Percentiles rank a stretch among this genome's conserved stretches.
phyloP scores from a whole-genome alignment of 1,284 basidiomycete genomes.

The Trametes versicolor region DNA sequence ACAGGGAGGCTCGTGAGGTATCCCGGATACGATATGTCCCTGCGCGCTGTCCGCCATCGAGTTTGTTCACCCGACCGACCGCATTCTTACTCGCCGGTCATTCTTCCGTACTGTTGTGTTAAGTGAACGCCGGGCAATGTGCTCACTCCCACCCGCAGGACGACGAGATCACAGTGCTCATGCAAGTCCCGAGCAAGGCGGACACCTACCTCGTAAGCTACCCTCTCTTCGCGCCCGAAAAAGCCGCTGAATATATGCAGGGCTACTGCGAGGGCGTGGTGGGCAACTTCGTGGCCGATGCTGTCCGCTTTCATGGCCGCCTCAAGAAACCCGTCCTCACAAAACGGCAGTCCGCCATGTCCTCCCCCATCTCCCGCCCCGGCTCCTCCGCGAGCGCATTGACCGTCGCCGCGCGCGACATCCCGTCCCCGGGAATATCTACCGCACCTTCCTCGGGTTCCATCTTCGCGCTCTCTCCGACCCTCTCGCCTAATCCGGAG shows the following conservation, averaged over 20 bases:
- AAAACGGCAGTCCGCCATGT: slow-evolving; percentile 58
- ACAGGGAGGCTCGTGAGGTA: too few relatives aligned
- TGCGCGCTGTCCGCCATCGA: too few relatives aligned
- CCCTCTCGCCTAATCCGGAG: slow-evolving; percentile 16
- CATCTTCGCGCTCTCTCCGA: slow-evolving; percentile 16
- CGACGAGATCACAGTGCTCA: slow-evolving; percentile 84
- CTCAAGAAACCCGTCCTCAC: slow-evolving; percentile 85
- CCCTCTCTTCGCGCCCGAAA: slow-evolving; percentile 7
- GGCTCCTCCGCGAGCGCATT: slow-evolving; percentile 39
- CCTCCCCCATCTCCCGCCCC: slow-evolving; percentile 40
- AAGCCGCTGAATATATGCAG: slow-evolving; percentile 30
- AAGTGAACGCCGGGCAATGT: too few relatives aligned
- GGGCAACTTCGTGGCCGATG: slow-evolving; percentile 76
- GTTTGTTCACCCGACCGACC: too few relatives aligned
- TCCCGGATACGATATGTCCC: too few relatives aligned
- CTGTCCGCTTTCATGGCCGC: slow-evolving; percentile 79
- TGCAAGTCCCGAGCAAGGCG: slow-evolving; percentile 68
- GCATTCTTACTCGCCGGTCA: too few relatives aligned
- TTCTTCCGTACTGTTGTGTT: too few relatives aligned
- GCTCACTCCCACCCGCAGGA: slow-evolving; percentile 54
- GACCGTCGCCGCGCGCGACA: slow-evolving; percentile 34
- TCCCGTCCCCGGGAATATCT: slow-evolving; percentile 27
- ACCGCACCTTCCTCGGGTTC: slow-evolving; percentile 24
- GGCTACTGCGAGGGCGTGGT: slow-evolving; percentile 89
- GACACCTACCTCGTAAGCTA: slow-evolving; percentile 68